Evolutionary conservation across 73 alveolate genomes (phyloP).

Genomic region (Paramecium caudatum): DNA sequence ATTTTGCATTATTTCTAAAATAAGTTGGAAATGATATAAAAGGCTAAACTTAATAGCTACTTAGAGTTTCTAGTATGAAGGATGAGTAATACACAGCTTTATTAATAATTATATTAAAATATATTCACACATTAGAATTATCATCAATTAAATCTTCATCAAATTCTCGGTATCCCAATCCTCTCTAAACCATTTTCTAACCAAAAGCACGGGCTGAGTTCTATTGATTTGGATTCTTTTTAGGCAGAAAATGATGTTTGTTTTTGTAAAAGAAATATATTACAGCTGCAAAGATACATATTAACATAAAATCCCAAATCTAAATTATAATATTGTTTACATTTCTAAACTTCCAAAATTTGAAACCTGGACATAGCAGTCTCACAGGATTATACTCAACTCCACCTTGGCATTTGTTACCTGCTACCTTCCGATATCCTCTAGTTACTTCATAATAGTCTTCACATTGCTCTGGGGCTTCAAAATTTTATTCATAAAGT

Average conservation of each 20-base stretch:
- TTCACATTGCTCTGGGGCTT: constrained; percentile 67
- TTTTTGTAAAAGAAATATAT: constrained; percentile 34
- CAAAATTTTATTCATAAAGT: constrained; percentile 23
- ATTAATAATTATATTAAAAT: no score
- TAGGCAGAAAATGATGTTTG: not conserved
- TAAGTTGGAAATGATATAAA: no score
- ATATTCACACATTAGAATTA: constrained; percentile 40
- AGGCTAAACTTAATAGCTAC: no score
- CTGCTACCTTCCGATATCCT: constrained; percentile 96
- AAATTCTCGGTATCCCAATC: constrained; percentile 44
- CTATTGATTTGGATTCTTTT: not conserved
- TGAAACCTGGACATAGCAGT: constrained; percentile 78
- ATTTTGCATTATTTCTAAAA: no score
- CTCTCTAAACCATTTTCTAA: constrained; percentile 25
- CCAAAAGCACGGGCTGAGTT: constrained; percentile 42
- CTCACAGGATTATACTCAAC: constrained; percentile 83
- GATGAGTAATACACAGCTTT: no score
- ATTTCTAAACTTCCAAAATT: constrained; percentile 32
- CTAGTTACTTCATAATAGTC: constrained; percentile 82
- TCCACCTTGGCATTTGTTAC: constrained; percentile 92
- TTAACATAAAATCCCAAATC: constrained; percentile 59
- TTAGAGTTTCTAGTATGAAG: no score
- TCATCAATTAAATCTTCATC: constrained; percentile 63
- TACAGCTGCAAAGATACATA: not conserved
- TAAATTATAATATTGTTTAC: not conserved